Conservation (phyloP, 2,329 filamentous ascomycete species). For the Colletotrichum agaves region DNA sequence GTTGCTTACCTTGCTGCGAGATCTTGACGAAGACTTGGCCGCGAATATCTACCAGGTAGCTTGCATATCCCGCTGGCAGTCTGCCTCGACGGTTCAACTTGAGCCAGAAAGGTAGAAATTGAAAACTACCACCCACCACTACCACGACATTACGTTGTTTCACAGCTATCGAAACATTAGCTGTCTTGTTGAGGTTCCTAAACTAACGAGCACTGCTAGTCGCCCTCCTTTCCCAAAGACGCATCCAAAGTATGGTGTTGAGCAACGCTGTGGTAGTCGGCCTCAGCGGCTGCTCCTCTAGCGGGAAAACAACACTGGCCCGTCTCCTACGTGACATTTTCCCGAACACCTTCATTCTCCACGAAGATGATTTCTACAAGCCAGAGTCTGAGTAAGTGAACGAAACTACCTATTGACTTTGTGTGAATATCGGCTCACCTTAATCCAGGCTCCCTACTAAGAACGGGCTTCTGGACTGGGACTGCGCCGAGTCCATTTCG, state of each 20-base stretch:
- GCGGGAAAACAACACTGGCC: constrained; percentile 94
- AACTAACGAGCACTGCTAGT: neutral
- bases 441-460: constrained; percentile 62
- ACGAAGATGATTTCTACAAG: constrained; percentile 96
- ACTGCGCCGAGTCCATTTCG: constrained; percentile 83
- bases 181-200: too few relatives aligned
- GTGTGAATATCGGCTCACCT: constrained; percentile 10
- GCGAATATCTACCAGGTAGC: constrained; percentile 26
- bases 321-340: constrained; percentile 86
- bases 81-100: neutral
- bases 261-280: constrained; percentile 73
- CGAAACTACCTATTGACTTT: neutral
- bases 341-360: constrained; percentile 81
- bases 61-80: constrained; percentile 17
- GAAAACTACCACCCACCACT: too few relatives aligned
- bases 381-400: constrained; percentile 74
- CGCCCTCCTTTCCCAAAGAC: neutral
- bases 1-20: neutral
- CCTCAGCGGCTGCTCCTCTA: constrained; percentile 90
- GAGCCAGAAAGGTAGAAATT: too few relatives aligned
- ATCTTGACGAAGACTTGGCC: constrained; percentile 29
- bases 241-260: constrained; percentile 46
- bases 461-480: constrained; percentile 84
- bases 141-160: too few relatives aligned
- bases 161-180: too few relatives aligned